Base-by-base conservation (phyloP, 2,329 filamentous ascomycete species). In the Penicillium aurantiogriseum region DNA sequence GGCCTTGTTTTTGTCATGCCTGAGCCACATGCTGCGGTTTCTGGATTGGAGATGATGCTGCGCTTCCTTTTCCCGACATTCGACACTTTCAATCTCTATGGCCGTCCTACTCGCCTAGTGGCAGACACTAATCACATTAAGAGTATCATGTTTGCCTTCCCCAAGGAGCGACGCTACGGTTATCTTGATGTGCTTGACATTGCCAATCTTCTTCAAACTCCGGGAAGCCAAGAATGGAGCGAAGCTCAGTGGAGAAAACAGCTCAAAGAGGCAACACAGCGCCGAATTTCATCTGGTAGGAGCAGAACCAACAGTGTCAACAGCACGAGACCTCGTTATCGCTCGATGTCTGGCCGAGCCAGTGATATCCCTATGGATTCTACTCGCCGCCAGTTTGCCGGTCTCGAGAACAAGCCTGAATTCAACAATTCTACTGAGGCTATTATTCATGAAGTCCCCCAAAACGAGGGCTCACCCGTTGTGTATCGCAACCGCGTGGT, bases 1-100 rank as follows among this genome's bases (percentile, higher is more conserved):
- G 94, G 94, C 0, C 97, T 97, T 67, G 91, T 99, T 5, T 99
- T 99, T 70, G 88, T 97, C 65, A 97, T 99, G 92, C 94, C 94
- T 4, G 94, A 99, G 74, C 85, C 89, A 1, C 91, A 91, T 68
- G 88, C 93, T n/a, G 92, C 91, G 19, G 89, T 99, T 13, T 90
- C 86, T 54, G 94, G 94, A 0, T 96, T 97, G 66, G 94, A 97
- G 74, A 97, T 95, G 82, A 88, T 99, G 82, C 81, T 99, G 35
- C 86, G 91, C 45, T 97, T 90, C 77, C 80, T 99, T 13, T 95
- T 99, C 72, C 94, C 94, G 0, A 90, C 92, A 0, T 99, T 91
- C 80, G 94, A 99, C 72, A 91, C 91, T 0, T 99, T 97, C 73
- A 86, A 83, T 39, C 80, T 99, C 1, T 99, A 99, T 67, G 94